These are phyloP conservation scores for Globisporangium sylvaticum DNA, from an alignment of 352 stramenopile species.

Conservation along the genomic window DNA sequence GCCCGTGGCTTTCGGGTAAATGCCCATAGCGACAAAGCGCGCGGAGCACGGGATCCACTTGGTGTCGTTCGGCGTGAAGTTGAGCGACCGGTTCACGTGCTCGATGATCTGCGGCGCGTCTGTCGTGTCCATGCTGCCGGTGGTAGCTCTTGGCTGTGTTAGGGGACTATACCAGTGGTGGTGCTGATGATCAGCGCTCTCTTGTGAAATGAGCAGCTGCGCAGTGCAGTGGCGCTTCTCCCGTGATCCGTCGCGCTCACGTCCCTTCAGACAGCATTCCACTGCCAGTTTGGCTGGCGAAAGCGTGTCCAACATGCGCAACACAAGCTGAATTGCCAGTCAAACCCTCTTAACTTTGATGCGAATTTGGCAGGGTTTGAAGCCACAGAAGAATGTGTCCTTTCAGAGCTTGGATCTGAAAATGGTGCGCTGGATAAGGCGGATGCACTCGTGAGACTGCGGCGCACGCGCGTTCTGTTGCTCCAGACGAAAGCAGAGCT, in stretches of 20 bases:
- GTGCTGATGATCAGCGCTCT: neutral
- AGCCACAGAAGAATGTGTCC: no score
- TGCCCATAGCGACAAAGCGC: constrained; percentile 90
- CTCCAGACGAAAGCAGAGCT: no score
- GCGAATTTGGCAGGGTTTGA: no score
- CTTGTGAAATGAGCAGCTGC: constrained; percentile 3
- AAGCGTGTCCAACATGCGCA: no score
- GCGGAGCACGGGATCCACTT: constrained; percentile 95
- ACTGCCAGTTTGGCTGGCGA: no score
- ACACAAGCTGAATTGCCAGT: no score
- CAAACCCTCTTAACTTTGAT: no score
- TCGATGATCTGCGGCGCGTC: constrained; percentile 97
- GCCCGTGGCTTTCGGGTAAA: constrained; percentile 91
- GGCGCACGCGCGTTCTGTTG: no score
- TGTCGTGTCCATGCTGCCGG: constrained; percentile 89
- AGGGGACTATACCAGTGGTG: neutral
- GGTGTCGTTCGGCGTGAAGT: constrained; percentile 93
- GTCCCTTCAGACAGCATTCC: neutral
- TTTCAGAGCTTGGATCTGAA: no score
- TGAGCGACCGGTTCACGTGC: constrained; percentile 90
- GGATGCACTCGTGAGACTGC: no score
- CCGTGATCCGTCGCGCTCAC: constrained; percentile 1
- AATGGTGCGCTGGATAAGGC: no score
- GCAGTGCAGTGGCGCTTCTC: neutral
- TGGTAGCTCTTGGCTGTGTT: neutral